Conservation (phyloP, 2,329 filamentous ascomycete genomes). For the Pleurostoma richardsiae region DNA sequence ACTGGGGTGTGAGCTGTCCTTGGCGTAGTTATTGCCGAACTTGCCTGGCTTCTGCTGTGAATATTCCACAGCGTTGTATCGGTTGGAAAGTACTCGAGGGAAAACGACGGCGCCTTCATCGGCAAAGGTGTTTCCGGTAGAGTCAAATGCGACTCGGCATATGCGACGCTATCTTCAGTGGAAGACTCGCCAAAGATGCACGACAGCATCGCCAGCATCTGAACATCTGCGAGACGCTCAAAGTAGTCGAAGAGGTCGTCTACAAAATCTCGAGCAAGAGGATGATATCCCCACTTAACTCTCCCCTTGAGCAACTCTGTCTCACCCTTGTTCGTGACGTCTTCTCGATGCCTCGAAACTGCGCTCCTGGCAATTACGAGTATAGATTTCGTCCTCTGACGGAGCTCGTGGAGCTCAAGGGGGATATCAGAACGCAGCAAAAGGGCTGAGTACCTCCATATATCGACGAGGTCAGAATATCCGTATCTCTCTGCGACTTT, state of each 20-base stretch:
- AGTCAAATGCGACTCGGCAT: conserved; percentile 50
- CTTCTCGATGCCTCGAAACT: conserved; percentile 34
- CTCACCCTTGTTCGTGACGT: conserved; percentile 6
- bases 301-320: conserved; percentile 41
- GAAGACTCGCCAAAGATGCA: conserved; percentile 63
- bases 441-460: conserved; percentile 79
- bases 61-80: conserved; percentile 49
- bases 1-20: conserved; percentile 52
- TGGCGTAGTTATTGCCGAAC: conserved; percentile 52
- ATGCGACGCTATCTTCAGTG: conserved; percentile 49
- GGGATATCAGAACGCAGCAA: conserved; percentile 74
- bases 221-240: conserved; percentile 56
- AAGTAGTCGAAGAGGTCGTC: conserved; percentile 59
- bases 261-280: conserved; percentile 57
- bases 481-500: conserved; percentile 67
- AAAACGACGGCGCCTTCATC: conserved; percentile 62
- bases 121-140: conserved; percentile 58
- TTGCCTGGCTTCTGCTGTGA: conserved; percentile 45
- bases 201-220: conserved; percentile 69
- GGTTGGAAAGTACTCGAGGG: conserved; percentile 61
- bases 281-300: conserved; percentile 65
- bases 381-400: conserved; percentile 52
- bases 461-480: conserved; percentile 65
- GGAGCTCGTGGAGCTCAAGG: conserved; percentile 55
- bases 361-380: conserved; percentile 65